Evolutionary conservation across 371 early-diverging fungal species (phyloP).

Genomic region (Encephalitozoon cuniculi): DNA sequence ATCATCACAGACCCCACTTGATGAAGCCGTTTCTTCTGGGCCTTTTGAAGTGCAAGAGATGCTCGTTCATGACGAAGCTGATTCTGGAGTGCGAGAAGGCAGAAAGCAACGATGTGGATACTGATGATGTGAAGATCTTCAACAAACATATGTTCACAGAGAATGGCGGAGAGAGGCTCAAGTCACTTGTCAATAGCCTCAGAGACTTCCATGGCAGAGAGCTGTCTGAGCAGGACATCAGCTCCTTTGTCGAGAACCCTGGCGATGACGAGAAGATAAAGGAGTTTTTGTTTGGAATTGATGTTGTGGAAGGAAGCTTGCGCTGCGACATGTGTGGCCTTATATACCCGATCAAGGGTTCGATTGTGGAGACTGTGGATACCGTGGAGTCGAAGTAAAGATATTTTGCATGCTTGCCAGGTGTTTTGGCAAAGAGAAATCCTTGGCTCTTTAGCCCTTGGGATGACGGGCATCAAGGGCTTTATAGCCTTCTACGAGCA

Average conservation of each 20-base stretch:
- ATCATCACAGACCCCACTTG: neutral
- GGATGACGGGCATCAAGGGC: neutral
- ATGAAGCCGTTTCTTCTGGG: slow-evolving; percentile 26
- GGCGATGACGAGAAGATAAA: slow-evolving; percentile 8
- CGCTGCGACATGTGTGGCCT: slow-evolving; percentile 8
- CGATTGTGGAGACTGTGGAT: slow-evolving; percentile 34
- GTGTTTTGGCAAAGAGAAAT: neutral
- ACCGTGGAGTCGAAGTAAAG: neutral
- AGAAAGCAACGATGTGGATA: neutral
- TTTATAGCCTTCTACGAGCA: neutral
- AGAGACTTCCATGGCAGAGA: too few species aligned
- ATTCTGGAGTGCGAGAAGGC: neutral
- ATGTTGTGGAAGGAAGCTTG: slow-evolving; percentile 12
- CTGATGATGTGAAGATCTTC: neutral
- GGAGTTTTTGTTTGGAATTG: slow-evolving; percentile 15
- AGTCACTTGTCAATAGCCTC: neutral
- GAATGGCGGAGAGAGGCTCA: neutral
- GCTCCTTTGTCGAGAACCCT: neutral
- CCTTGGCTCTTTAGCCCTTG: neutral
- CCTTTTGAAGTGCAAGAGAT: slow-evolving; percentile 29
- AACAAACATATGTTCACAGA: neutral
- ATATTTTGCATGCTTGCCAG: neutral
- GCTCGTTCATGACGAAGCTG: slow-evolving; percentile 8
- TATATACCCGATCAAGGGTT: slow-evolving; percentile 21
- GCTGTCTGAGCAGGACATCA: neutral